Evolutionary conservation across 352 stramenopile species (phyloP).

Genomic region (Achlya hypogyna): DNA sequence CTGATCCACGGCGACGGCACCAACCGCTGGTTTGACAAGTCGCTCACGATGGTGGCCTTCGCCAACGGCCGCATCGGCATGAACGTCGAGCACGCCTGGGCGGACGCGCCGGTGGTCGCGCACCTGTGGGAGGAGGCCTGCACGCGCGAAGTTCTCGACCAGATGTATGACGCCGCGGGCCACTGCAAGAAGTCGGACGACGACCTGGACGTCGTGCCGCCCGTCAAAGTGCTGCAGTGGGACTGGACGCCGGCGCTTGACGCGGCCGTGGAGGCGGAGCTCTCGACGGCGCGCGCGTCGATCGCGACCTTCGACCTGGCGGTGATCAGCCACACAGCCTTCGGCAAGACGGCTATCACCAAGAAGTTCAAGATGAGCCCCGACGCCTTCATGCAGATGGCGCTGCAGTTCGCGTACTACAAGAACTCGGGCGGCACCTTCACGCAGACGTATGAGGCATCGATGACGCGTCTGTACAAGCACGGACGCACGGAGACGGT

Average conservation of each 20-base stretch:
- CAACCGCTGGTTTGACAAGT: conserved; percentile 98
- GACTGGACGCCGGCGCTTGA: conserved; percentile 48
- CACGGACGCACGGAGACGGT: conserved; percentile 93
- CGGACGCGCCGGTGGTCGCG: conserved; percentile 80
- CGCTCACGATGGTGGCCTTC: conserved; percentile 92
- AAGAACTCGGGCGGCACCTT: conserved; percentile 85
- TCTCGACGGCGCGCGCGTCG: conserved; percentile 41
- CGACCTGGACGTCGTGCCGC: conserved; percentile 35
- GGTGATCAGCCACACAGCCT: conserved; percentile 81
- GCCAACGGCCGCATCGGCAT: conserved; percentile 91
- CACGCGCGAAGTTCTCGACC: conserved; percentile 44
- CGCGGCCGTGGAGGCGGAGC: conserved; percentile 40
- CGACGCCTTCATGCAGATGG: conserved; percentile 95
- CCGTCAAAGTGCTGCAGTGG: conserved; percentile 48
- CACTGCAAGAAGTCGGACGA: conserved; percentile 35
- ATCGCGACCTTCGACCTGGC: conserved; percentile 87
- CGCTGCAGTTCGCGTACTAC: conserved; percentile 94
- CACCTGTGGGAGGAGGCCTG: conserved; percentile 75
- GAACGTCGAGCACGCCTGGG: conserved; percentile 92
- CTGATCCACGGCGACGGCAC: conserved; percentile 79
- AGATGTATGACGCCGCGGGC: conserved; percentile 49
- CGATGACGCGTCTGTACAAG: conserved; percentile 92
- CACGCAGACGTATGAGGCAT: conserved; percentile 96
- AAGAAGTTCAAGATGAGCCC: conserved; percentile 91
- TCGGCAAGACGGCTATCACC: conserved; percentile 80